These are phyloP conservation scores for Kodamaea hsintzibuensis DNA, from an alignment of 805 yeast species.

Conservation along the genomic window DNA sequence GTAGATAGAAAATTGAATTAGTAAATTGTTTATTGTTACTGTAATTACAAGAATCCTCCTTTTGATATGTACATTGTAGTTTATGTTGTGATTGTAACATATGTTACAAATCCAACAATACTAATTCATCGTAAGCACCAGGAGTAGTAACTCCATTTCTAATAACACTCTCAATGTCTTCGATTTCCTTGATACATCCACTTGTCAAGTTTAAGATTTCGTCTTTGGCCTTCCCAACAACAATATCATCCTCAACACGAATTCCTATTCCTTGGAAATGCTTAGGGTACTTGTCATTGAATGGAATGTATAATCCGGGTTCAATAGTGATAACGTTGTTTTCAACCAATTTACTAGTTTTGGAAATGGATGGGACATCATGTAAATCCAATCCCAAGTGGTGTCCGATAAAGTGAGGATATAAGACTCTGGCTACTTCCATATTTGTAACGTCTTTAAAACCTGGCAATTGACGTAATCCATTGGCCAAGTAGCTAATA, in stretches of 20 bases:
- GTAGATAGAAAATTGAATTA: conserved; percentile 6
- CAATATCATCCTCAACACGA: conserved; percentile 92
- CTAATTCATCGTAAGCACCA: conserved; percentile 34
- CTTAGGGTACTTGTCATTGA: conserved; percentile 68
- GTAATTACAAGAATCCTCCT: neutral
- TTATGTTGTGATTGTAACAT: too few relatives aligned
- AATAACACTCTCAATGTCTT: conserved; percentile 74
- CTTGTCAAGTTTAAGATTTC: conserved; percentile 61
- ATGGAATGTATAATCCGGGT: conserved; percentile 92
- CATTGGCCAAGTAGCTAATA: conserved; percentile 56
- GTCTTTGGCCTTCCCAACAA: conserved; percentile 61
- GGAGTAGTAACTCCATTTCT: conserved; percentile 59
- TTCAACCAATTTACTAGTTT: conserved; percentile 50
- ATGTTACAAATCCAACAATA: conserved; percentile 16
- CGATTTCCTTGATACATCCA: conserved; percentile 84
- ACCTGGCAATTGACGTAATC: conserved; percentile 69
- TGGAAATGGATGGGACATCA: conserved; percentile 68
- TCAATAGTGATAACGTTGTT: conserved; percentile 93
- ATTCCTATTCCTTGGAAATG: conserved; percentile 87
- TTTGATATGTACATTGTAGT: conserved; percentile 6
- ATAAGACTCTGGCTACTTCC: conserved; percentile 55
- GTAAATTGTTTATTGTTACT: neutral
- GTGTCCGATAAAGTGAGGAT: conserved; percentile 96
- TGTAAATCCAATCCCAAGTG: conserved; percentile 92
- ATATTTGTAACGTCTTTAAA: conserved; percentile 51